phyloP scores from a whole-genome alignment of 2,329 filamentous ascomycete genomes.

The Gnomoniopsis smithogilvyi region DNA sequence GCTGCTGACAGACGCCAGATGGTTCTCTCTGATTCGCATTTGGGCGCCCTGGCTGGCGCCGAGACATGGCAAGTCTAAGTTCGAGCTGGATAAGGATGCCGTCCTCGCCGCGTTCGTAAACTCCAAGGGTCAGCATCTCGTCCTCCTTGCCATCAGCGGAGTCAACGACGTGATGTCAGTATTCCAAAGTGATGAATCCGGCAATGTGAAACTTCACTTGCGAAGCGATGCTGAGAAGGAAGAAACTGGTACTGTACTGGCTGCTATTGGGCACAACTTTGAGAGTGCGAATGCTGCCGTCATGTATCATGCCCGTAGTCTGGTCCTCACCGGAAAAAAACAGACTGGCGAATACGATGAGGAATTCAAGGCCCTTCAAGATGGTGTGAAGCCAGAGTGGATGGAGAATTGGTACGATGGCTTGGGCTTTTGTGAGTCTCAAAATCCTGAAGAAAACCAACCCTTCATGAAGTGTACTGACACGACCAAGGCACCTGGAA shows the following conservation, averaged over 20 bases:
- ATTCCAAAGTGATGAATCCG: slow-evolving; percentile 62
- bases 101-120: slow-evolving; percentile 76
- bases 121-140: slow-evolving; percentile 67
- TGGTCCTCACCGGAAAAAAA: slow-evolving; percentile 48
- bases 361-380: slow-evolving; percentile 43
- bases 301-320: slow-evolving; percentile 80
- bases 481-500: slow-evolving; percentile 75
- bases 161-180: slow-evolving; percentile 66
- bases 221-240: slow-evolving; percentile 63
- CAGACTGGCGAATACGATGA: slow-evolving; percentile 39
- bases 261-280: slow-evolving; percentile 68
- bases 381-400: slow-evolving; percentile 62
- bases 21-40: slow-evolving; percentile 77
- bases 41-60: slow-evolving; percentile 86
- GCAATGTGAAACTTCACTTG: slow-evolving; percentile 65
- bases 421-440: slow-evolving; percentile 72
- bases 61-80: slow-evolving; percentile 69
- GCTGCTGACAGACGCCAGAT: slow-evolving; percentile 42
- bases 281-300: slow-evolving; percentile 75
- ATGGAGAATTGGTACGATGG: slow-evolving; percentile 89
- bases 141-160: slow-evolving; percentile 75
- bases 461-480: background rate
- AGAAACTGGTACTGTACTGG: slow-evolving; percentile 60
- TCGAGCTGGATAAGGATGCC: slow-evolving; percentile 73
- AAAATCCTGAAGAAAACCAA: slow-evolving; percentile 8